A percentile compares a stretch with the other conserved stretches of the same genome.
Conservation (phyloP, 2,329 filamentous ascomycete species). For the Botrytis byssoidea region DNA sequence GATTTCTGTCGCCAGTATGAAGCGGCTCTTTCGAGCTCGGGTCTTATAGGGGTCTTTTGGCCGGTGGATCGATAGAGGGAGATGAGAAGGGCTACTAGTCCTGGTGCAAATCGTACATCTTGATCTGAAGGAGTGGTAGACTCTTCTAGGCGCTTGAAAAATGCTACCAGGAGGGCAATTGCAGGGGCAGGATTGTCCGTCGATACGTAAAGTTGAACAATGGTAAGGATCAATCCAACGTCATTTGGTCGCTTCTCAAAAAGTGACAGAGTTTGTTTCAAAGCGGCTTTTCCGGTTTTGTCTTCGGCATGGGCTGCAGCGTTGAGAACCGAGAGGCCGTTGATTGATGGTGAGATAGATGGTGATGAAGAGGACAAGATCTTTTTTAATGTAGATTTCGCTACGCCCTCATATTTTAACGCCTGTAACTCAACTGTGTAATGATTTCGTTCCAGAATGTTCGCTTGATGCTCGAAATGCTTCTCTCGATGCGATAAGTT, state of each 20-base stretch:
- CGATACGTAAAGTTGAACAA: constrained; percentile 77
- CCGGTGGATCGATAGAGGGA: constrained; percentile 76
- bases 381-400: constrained; percentile 46
- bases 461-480: constrained; percentile 70
- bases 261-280: constrained; percentile 67
- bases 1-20: constrained; percentile 72
- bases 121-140: constrained; percentile 55
- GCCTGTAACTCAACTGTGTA: constrained; percentile 64
- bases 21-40: constrained; percentile 75
- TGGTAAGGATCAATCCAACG: constrained; percentile 74
- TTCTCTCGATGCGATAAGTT: constrained; percentile 56
- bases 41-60: constrained; percentile 68
- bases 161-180: constrained; percentile 70
- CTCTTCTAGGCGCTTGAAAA: constrained; percentile 69
- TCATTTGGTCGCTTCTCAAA: constrained; percentile 75
- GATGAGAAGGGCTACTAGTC: constrained; percentile 76
- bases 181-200: constrained; percentile 71
- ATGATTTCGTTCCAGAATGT: constrained; percentile 59
- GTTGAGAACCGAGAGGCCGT: constrained; percentile 61
- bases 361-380: constrained; percentile 48
- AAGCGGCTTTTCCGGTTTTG: constrained; percentile 60
- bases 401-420: constrained; percentile 65
- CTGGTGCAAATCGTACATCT: constrained; percentile 78
- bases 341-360: constrained; percentile 50
- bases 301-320: constrained; percentile 72